phyloP scores from a whole-genome alignment of 1,284 basidiomycete genomes.

The Ceratobasidium sp. region DNA sequence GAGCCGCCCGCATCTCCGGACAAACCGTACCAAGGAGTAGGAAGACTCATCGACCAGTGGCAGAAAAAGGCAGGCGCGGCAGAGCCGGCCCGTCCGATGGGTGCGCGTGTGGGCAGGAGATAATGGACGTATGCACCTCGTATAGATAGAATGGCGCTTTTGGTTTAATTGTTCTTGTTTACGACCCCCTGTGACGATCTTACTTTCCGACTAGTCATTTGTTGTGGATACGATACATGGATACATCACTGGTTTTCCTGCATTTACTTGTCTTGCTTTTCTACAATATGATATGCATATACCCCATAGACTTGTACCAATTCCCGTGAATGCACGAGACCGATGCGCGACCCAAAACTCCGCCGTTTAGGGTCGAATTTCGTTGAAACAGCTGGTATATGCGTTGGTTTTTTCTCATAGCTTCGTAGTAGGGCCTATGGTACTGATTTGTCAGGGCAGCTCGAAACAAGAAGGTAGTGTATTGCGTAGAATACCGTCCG shows the following conservation, averaged over 20 bases:
- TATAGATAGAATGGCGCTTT: not conserved
- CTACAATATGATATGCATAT: conserved; percentile 52
- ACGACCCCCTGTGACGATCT: conserved; percentile 19
- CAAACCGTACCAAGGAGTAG: conserved; percentile 77
- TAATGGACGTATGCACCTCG: not conserved
- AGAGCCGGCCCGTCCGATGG: conserved; percentile 46
- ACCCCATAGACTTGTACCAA: not conserved
- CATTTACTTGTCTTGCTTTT: not conserved
- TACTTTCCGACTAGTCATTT: conserved; percentile 20
- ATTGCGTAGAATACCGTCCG: no score
- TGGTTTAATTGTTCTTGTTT: conserved; percentile 20
- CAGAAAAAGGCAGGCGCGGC: conserved; percentile 75
- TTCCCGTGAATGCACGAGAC: not conserved
- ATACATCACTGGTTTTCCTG: conserved; percentile 4
- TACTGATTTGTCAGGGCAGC: no score
- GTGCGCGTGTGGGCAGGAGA: conserved; percentile 29
- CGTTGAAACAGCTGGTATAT: no score
- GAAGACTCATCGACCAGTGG: conserved; percentile 82
- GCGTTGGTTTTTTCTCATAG: no score
- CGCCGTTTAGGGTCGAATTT: no score
- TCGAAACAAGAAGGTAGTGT: no score
- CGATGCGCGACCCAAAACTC: no score
- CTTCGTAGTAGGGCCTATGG: no score
- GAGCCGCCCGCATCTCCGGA: conserved; percentile 62
- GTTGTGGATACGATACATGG: conserved; percentile 35